Conservation (phyloP, 352 stramenopile species). For the Globisporangium solare region DNA sequence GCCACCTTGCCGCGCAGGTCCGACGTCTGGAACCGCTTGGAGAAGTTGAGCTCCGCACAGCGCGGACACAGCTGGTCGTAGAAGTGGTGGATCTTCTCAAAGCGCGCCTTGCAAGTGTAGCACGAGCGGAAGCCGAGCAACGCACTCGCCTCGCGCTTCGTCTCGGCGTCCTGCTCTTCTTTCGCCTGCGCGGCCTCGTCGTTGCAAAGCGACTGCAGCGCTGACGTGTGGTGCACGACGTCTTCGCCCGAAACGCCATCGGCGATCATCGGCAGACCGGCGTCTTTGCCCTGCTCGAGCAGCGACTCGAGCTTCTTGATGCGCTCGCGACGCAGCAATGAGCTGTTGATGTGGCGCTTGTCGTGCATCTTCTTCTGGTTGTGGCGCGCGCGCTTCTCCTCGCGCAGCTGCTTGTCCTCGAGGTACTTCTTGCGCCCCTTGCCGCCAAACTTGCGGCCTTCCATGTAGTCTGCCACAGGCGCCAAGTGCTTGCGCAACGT, state of each 20-base stretch:
- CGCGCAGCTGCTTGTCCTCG: slow-evolving; percentile 81
- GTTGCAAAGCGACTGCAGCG: slow-evolving; percentile 52
- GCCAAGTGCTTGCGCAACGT: slow-evolving; percentile 75
- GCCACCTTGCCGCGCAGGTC: slow-evolving; percentile 89
- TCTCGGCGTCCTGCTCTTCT: slow-evolving; percentile 40
- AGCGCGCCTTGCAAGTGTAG: slow-evolving; percentile 95
- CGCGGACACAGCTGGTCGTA: slow-evolving; percentile 94
- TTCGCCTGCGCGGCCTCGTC: slow-evolving; percentile 44
- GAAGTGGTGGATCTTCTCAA: slow-evolving; percentile 95
- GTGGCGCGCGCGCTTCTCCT: slow-evolving; percentile 78
- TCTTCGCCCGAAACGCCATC: slow-evolving; percentile 85
- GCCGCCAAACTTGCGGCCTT: slow-evolving; percentile 81
- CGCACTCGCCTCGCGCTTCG: slow-evolving; percentile 54
- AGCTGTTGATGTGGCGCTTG: slow-evolving; percentile 92
- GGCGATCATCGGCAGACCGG: slow-evolving; percentile 83
- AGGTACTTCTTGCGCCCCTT: slow-evolving; percentile 85
- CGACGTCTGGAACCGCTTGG: slow-evolving; percentile 91
- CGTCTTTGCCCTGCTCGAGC: slow-evolving; percentile 77
- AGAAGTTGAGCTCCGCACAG: slow-evolving; percentile 93
- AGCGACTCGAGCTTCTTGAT: slow-evolving; percentile 91
- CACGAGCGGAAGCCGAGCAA: slow-evolving; percentile 89
- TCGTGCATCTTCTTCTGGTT: slow-evolving; percentile 89
- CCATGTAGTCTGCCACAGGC: slow-evolving; percentile 72
- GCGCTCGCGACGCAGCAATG: slow-evolving; percentile 84
- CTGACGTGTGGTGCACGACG: slow-evolving; percentile 46